Base-by-base conservation (phyloP, 2,329 filamentous ascomycete species). In the Neonectria neomacrospora region DNA sequence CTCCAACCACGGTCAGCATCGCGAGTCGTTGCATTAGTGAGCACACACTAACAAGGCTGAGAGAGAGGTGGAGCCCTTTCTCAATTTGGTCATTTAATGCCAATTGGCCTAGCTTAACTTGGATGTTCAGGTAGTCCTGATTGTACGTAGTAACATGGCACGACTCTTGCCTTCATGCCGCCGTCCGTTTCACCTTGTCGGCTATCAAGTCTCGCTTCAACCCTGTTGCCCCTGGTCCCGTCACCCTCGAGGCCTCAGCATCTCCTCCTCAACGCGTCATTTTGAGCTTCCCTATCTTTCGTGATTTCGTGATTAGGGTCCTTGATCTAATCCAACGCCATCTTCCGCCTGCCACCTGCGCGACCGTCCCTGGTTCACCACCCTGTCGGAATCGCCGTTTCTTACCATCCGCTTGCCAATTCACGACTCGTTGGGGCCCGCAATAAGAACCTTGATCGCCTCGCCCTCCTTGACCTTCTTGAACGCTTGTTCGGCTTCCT, bases 401-500 rank as follows among this genome's bases (percentile, higher is more conserved):
- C 42, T 57, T 18, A 10, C 23, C 34, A 28, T 39, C 32, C 20
- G 5, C 42, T 18, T 30, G 26, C 32, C 22, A 34, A 26, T 4
- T 62, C 59, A 62, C 39, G 85, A 88, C 86, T 87, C 84, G 67
- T 90, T 90, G 8, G 88, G 88, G 0, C 89, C 89, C 3, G 84
- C 86, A 73, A 91, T 91, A 70, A 91, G 71, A 22, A 90, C 84
- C 83, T 91, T 91, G 74, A 91, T 90, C 20, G 88, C 89, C 81
- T 96, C 90, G 2, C 94, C 94, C 71, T 87, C 86, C 84, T 93
- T 94, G 42, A 97, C 93, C 80, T 94, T 91, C 74, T 90, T 85
- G 76, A 97, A 97, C 0, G 95, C 95, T 74, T 91, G 83, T 81
- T 97, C 93, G 0, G 95, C 95, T 66, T 96, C 85, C 69, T 87